Conservation (phyloP, 176 grass and related monocot species). For the Sorghum bicolor region Sorghum_bicolor_NCBIv3 NC_012879.2:52816001-52816500, state of each 20-base stretch:
- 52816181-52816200: not conserved
- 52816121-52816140: slow-evolving; percentile 71
- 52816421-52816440: not conserved
- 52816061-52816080: slow-evolving; percentile 20
- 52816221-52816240: not conserved
- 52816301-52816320: not conserved
- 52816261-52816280: not conserved
- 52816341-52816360: not conserved
- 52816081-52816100: not conserved
- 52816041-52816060: slow-evolving; percentile 69
- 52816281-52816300: not conserved
- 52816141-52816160: not conserved
- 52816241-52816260: not conserved
- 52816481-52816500: slow-evolving; percentile 17
- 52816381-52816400: not conserved
- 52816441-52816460: not conserved
- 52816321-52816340: not conserved
- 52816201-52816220: not conserved
- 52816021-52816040: slow-evolving; percentile 43
- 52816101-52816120: slow-evolving; percentile 56
- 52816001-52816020: slow-evolving; percentile 13
- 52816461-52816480: not conserved
- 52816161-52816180: slow-evolving; percentile 2
- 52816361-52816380: not conserved
- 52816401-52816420: slow-evolving; percentile 6